A percentile compares a stretch with the other conserved stretches of the same genome.
phyloP scores from a whole-genome alignment of 2,329 filamentous ascomycete species.

The Beauveria brongniartii region DNA sequence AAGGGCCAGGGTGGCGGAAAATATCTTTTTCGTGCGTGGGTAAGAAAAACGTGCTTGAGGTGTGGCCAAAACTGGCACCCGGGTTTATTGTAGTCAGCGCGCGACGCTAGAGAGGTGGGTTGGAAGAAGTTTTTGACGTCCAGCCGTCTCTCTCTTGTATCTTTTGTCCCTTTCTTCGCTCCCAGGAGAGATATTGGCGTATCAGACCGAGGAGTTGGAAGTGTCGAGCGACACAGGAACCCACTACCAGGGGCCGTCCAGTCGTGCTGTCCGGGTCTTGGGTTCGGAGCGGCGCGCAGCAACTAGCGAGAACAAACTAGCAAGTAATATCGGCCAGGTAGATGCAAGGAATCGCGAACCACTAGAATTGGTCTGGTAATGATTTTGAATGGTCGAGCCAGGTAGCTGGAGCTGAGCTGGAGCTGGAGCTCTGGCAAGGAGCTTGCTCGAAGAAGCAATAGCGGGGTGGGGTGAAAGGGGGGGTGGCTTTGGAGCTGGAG shows the following conservation, averaged over 20 bases:
- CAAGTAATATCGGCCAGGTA: background rate
- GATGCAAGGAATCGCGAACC: background rate
- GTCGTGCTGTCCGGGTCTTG: background rate
- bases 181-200: background rate
- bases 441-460: conserved; percentile 8
- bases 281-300: background rate
- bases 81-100: background rate
- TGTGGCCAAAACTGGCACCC: conserved; percentile 3
- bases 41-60: conserved; percentile 2
- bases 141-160: background rate
- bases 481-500: conserved; percentile 8
- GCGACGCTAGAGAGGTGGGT: conserved; percentile 6
- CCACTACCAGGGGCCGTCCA: background rate
- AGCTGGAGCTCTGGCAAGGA: background rate
- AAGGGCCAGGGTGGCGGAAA: background rate
- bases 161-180: background rate
- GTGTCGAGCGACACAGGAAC: background rate
- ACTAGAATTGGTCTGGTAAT: background rate
- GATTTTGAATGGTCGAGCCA: conserved; percentile 5
- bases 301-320: background rate
- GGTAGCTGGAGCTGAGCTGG: background rate
- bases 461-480: conserved; percentile 10
- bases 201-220: background rate
- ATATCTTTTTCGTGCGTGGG: conserved; percentile 1
- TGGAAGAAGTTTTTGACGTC: conserved; percentile 5